Evolutionary conservation across 2,329 filamentous ascomycete genomes (phyloP), one percentile per base, ranked within the genome.

Genomic region (Botrytis paeoniae): DNA sequence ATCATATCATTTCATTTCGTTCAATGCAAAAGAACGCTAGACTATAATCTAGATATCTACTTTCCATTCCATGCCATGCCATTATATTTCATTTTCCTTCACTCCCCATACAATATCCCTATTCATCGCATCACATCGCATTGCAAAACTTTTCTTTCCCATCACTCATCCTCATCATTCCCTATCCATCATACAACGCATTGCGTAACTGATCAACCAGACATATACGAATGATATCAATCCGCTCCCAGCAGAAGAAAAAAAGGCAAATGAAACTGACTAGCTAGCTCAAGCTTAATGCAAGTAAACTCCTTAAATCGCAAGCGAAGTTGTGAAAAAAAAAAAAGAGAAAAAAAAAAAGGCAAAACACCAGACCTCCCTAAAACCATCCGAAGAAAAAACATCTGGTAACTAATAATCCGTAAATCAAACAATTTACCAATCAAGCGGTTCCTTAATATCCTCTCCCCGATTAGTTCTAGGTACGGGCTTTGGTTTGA

Each of bases 381-480:
- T 51, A 57, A 39, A 32, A 25, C 48, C 48, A 57, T 10, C 10
- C 25, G 35, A 57, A 63, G 39, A 51, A 51, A 51, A 29, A 29
- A 57, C 16, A 57, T 57, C 51, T 57, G 16, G n/a, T 9, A 57
- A 57, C 14, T 57, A 29, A 57, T 29, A 29, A 57, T 29, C 51
- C n/a, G 51, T 8, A 29, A 57, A 45, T 25, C 14, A 7, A 29
- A 29, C 18, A 64, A 64, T 71, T 51, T 69, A 97, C 94, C 94
- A 97, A 80, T 97, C 94, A 77, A 97, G 85, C 66, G 94, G 94
- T 84, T 97, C 94, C 76, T 86, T 91, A 82, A 94, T 90, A 78
- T 91, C 89, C 82, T 97, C 92, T 1, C 94, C 95, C 22, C 93
- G 86, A 83, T 97, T 97, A 75, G 94, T 97, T 85, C 95, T 73